Evolutionary conservation across 345 rosid species (phyloP).

Genomic region (Dipteronia sinensis): DNA sequence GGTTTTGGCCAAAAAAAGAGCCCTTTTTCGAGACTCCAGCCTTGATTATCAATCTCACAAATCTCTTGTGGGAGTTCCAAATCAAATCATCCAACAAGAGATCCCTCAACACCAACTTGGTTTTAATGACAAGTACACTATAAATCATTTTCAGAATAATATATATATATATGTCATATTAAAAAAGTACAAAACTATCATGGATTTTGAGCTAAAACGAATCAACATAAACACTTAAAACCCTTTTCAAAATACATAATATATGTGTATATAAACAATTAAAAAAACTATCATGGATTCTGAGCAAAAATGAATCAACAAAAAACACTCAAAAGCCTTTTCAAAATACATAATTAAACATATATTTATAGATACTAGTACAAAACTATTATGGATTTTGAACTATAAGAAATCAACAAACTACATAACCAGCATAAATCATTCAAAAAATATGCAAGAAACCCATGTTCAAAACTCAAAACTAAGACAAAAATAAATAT

Average conservation of each 20-base stretch:
- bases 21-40: conserved; percentile 60
- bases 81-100: conserved; percentile 18
- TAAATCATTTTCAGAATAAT: not conserved
- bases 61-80: conserved; percentile 13
- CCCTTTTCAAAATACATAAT: not conserved
- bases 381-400: not conserved
- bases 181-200: not conserved
- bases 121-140: not conserved
- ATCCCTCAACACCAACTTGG: conserved; percentile 13
- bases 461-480: not conserved
- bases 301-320: not conserved
- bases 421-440: not conserved
- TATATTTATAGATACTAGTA: not conserved
- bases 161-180: not conserved
- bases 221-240: not conserved
- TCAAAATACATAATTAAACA: too few relatives aligned
- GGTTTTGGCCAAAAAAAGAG: conserved; percentile 31
- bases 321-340: not conserved
- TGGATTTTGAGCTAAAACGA: not conserved
- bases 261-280: not conserved
- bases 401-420: too few relatives aligned
- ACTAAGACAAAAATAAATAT: too few relatives aligned
- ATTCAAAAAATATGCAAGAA: too few relatives aligned
- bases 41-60: conserved; percentile 43
- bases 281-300: too few relatives aligned